Evolutionary conservation across 116 monocot species (phyloP).

Genomic region (Cymodocea nodosa): DNA sequence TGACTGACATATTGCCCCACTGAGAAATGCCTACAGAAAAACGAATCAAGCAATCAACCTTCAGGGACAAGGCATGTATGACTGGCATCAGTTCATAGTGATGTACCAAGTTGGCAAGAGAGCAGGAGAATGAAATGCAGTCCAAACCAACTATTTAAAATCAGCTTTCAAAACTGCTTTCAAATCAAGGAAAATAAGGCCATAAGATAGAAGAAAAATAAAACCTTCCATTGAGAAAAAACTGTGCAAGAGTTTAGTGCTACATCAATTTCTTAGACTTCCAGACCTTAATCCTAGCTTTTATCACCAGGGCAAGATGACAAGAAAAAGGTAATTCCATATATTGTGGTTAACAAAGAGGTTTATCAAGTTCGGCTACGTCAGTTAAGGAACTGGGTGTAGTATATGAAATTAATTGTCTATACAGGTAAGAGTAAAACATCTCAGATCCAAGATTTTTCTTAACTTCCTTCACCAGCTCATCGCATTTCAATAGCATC

Average conservation of each 20-base stretch:
- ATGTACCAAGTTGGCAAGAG: too few relatives aligned
- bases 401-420: background rate
- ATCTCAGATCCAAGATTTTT: background rate
- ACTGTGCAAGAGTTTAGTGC: background rate
- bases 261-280: background rate
- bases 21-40: too few relatives aligned
- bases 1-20: too few relatives aligned
- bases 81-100: too few relatives aligned
- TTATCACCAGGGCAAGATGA: background rate
- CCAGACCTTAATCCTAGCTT: background rate
- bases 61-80: too few relatives aligned
- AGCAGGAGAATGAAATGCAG: too few relatives aligned
- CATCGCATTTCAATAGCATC: conserved; percentile 3
- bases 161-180: too few relatives aligned
- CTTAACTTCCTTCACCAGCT: background rate
- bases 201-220: background rate
- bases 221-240: background rate
- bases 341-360: background rate
- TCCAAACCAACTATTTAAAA: too few relatives aligned
- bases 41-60: too few relatives aligned
- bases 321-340: background rate
- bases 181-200: background rate
- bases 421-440: conserved; percentile 2
- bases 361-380: background rate
- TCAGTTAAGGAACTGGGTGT: too few relatives aligned